A percentile compares a stretch with the other conserved stretches of the same genome.
These are phyloP conservation scores for Sordariomycetes sp. DNA, from an alignment of 2,329 filamentous ascomycete species.

Conservation along the genomic window DNA sequence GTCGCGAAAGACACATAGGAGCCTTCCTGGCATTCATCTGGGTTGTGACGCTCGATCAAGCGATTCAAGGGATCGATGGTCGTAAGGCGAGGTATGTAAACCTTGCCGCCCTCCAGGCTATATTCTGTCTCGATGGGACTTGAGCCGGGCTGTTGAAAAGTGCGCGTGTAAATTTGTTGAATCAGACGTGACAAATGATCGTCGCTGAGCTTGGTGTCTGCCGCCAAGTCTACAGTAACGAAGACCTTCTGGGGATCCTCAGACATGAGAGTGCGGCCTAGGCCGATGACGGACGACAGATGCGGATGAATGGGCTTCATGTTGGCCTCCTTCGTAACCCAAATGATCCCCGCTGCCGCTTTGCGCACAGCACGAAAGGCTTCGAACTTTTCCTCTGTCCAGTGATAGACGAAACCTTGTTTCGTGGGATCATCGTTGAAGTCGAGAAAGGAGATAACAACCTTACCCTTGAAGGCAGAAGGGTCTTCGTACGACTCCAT, in stretches of 20 bases:
- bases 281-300: conserved; percentile 30
- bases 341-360: conserved; percentile 30
- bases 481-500: background rate
- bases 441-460: conserved; percentile 39
- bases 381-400: conserved; percentile 27
- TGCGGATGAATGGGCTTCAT: conserved; percentile 22
- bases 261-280: conserved; percentile 38
- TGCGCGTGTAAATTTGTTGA: conserved; percentile 13
- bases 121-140: conserved; percentile 31
- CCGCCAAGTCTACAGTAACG: conserved; percentile 31
- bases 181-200: conserved; percentile 10
- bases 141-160: conserved; percentile 10
- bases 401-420: conserved; percentile 23
- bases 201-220: conserved; percentile 10
- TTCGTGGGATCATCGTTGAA: conserved; percentile 13
- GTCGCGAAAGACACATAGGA: no score
- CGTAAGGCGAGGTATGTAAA: conserved; percentile 35
- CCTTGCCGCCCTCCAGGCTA: conserved; percentile 21
- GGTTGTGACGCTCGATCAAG: conserved; percentile 28
- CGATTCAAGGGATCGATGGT: conserved; percentile 30
- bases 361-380: conserved; percentile 28
- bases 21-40: no score
- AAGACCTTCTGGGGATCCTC: conserved; percentile 35
- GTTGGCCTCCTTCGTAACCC: conserved; percentile 35
- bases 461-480: conserved; percentile 5